Conservation (phyloP, 2,329 filamentous ascomycete species). For the Geosmithia morbida region DNA sequence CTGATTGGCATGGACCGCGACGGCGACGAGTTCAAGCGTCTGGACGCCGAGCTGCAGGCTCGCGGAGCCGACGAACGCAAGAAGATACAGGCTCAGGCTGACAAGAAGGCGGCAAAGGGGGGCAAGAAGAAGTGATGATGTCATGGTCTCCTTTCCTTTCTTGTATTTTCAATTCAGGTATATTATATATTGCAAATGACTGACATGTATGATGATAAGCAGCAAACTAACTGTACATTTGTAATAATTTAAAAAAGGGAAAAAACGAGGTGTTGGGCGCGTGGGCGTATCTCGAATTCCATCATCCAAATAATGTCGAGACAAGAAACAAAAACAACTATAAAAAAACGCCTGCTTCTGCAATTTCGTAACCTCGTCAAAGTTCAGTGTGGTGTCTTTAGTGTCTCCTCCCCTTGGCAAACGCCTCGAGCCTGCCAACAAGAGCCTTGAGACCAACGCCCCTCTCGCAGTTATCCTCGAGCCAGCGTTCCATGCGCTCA, state of each 20-base stretch:
- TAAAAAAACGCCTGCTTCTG: background rate
- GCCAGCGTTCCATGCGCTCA: constrained; percentile 71
- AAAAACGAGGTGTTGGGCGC: too few species aligned
- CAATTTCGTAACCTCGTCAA: background rate
- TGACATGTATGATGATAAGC: background rate
- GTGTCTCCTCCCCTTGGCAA: constrained; percentile 19
- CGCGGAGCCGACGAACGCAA: constrained; percentile 57
- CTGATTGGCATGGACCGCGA: constrained; percentile 74
- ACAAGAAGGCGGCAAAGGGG: constrained; percentile 54
- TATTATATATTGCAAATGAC: background rate
- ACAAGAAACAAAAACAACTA: too few species aligned
- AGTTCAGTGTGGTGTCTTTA: background rate
- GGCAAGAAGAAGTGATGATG: constrained; percentile 17
- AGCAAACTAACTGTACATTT: background rate
- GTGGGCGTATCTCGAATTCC: too few species aligned
- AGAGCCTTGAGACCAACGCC: constrained; percentile 59
- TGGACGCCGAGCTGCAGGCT: constrained; percentile 51
- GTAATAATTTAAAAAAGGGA: too few species aligned
- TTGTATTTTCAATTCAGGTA: too few species aligned
- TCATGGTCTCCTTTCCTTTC: too few species aligned
- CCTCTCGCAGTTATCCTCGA: constrained; percentile 69
- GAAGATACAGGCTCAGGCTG: constrained; percentile 65
- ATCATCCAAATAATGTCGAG: too few species aligned
- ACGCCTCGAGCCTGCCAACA: constrained; percentile 48
- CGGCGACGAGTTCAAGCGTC: constrained; percentile 51